These are phyloP conservation scores for Pueraria montana DNA, from an alignment of 306 rosid species.

Conservation along the genomic window DNA sequence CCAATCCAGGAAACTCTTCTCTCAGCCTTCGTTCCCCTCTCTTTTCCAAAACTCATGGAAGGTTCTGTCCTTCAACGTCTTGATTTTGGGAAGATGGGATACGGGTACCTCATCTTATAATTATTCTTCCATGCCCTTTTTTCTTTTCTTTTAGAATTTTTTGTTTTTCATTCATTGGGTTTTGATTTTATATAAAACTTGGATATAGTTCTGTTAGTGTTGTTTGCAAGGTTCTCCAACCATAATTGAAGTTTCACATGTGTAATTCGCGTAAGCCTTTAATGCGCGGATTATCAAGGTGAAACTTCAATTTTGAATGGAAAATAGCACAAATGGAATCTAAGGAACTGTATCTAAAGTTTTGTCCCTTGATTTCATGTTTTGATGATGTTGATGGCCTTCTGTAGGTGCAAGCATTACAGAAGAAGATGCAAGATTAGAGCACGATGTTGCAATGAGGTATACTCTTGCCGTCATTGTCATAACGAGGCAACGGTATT, in stretches of 20 bases:
- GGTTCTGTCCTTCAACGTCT: constrained; percentile 74
- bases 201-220: not conserved
- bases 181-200: not conserved
- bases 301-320: not conserved
- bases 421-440: constrained; percentile 94
- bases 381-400: not conserved
- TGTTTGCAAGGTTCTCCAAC: not conserved
- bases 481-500: constrained; percentile 88
- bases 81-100: constrained; percentile 97
- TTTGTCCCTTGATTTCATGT: not conserved
- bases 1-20: constrained; percentile 62
- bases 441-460: constrained; percentile 96
- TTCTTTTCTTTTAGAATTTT: not conserved
- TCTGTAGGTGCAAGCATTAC: constrained; percentile 85
- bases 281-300: not conserved
- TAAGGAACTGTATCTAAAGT: not conserved
- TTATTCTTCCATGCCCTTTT: not conserved
- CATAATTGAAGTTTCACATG: not conserved
- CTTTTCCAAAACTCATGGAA: constrained; percentile 72
- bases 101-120: constrained; percentile 61
- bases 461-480: constrained; percentile 93
- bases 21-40: constrained; percentile 12
- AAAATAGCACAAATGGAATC: not conserved
- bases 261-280: not conserved
- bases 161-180: constrained; percentile 4